A percentile compares a stretch with the other conserved stretches of the same genome.
Conservation (phyloP, 768 basidiomycete species). For the Russula vinacea region DNA sequence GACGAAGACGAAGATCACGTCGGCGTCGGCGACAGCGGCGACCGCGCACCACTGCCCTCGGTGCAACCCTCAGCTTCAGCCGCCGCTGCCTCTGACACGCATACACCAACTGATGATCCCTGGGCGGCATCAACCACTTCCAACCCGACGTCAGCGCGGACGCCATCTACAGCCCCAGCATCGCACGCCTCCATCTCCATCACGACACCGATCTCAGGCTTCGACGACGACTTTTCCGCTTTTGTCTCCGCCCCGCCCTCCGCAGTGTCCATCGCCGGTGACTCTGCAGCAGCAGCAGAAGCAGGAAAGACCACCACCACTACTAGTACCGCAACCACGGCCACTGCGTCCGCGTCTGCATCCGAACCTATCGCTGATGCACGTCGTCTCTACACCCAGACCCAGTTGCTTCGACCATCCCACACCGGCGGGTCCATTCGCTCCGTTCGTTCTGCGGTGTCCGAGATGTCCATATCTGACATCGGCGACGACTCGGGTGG, state of each 20-base stretch:
- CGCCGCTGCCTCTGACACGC: neutral
- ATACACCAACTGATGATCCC: slow-evolving; percentile 22
- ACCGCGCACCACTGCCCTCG: slow-evolving; percentile 13
- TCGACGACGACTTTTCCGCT: slow-evolving; percentile 80
- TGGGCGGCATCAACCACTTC: slow-evolving; percentile 23
- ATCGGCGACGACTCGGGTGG: slow-evolving; percentile 8
- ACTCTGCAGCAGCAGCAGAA: neutral
- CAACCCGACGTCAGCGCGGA: neutral
- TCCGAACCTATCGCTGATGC: slow-evolving; percentile 6
- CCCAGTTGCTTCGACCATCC: slow-evolving; percentile 30
- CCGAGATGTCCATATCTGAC: slow-evolving; percentile 48
- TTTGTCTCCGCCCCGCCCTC: slow-evolving; percentile 57
- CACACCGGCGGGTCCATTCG: slow-evolving; percentile 43
- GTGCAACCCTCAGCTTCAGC: slow-evolving; percentile 8
- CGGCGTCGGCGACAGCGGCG: slow-evolving; percentile 1
- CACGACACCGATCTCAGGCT: slow-evolving; percentile 35
- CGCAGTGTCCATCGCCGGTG: slow-evolving; percentile 3
- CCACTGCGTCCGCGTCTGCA: neutral
- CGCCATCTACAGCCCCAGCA: slow-evolving; percentile 1
- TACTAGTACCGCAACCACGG: neutral
- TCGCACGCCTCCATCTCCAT: too few species aligned
- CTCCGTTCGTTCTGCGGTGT: slow-evolving; percentile 52
- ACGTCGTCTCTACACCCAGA: slow-evolving; percentile 2
- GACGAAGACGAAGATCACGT: neutral
- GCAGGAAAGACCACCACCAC: too few species aligned